Percentiles rank a stretch among this genome's conserved stretches.
These are phyloP conservation scores for Thermothielavioides terrestris DNA, from an alignment of 495 filamentous ascomycete genomes.

Conservation along the genomic window DNA sequence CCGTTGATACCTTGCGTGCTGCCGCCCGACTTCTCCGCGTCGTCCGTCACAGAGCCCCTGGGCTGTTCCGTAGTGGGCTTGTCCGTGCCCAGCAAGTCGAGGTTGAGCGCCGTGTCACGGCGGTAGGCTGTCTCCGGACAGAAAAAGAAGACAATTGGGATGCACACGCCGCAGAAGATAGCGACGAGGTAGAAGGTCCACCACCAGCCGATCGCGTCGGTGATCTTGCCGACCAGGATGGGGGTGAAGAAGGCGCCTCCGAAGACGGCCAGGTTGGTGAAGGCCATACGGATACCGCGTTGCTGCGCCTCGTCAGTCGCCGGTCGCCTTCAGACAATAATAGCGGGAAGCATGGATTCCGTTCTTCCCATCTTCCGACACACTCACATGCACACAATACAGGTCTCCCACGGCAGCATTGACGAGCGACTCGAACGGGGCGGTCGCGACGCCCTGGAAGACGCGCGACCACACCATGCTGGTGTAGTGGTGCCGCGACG, in stretches of 20 bases:
- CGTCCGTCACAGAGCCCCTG: neutral
- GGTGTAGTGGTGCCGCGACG: constrained; percentile 51
- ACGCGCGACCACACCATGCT: constrained; percentile 68
- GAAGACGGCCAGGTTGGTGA: constrained; percentile 81
- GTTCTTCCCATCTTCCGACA: no score
- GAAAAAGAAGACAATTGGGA: constrained; percentile 64
- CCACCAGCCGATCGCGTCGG: constrained; percentile 61
- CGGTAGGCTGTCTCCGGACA: constrained; percentile 79
- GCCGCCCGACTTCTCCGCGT: constrained; percentile 14
- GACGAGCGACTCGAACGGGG: constrained; percentile 68
- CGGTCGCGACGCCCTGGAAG: constrained; percentile 65
- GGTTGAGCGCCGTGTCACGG: constrained; percentile 55
- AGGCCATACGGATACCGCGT: constrained; percentile 81
- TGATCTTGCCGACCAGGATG: constrained; percentile 80
- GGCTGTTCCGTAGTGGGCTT: neutral
- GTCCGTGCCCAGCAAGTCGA: constrained; percentile 34
- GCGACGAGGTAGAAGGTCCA: constrained; percentile 73
- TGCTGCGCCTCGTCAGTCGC: constrained; percentile 39
- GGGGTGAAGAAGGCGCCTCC: constrained; percentile 90
- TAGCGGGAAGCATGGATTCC: no score
- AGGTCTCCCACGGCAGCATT: constrained; percentile 72
- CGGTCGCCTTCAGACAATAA: neutral
- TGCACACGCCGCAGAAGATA: constrained; percentile 55
- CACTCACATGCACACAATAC: constrained; percentile 65
- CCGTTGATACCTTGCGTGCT: neutral